Conservation (phyloP, 495 filamentous ascomycete genomes). For the Annulohypoxylon nitens region DNA sequence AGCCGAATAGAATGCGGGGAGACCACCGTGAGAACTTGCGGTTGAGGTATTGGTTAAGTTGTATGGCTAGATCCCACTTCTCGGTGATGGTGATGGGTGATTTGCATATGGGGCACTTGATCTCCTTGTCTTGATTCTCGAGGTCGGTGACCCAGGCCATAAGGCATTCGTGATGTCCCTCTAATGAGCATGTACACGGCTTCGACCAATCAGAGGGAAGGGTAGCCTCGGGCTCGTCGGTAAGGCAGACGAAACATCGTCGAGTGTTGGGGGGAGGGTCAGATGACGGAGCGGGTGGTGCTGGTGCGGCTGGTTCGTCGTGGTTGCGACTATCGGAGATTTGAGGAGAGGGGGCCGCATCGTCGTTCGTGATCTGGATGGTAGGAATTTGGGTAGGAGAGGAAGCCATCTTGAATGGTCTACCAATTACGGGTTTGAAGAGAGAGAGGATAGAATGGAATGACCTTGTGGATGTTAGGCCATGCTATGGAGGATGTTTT, state of each 20-base stretch:
- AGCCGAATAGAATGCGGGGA: constrained; percentile 69
- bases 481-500: constrained; percentile 20
- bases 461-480: constrained; percentile 12
- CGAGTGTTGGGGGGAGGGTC: constrained; percentile 58
- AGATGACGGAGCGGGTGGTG: constrained; percentile 2
- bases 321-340: constrained; percentile 35
- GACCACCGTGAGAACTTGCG: constrained; percentile 67
- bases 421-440: neutral
- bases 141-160: constrained; percentile 90
- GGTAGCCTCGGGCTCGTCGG: constrained; percentile 80
- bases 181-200: constrained; percentile 89
- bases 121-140: constrained; percentile 71
- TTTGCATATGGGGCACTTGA: constrained; percentile 91
- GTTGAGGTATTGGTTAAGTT: constrained; percentile 67
- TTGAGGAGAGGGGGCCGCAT: constrained; percentile 27
- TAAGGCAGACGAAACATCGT: constrained; percentile 95
- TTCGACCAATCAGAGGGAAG: constrained; percentile 79
- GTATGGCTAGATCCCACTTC: constrained; percentile 75
- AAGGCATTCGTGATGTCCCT: constrained; percentile 91
- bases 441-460: neutral
- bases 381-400: constrained; percentile 13
- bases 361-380: constrained; percentile 8
- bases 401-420: constrained; percentile 31
- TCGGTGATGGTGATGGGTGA: constrained; percentile 79
- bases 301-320: constrained; percentile 27